Conservation (phyloP, 176 grass and related monocot genomes). For the Juncus effusus region DNA sequence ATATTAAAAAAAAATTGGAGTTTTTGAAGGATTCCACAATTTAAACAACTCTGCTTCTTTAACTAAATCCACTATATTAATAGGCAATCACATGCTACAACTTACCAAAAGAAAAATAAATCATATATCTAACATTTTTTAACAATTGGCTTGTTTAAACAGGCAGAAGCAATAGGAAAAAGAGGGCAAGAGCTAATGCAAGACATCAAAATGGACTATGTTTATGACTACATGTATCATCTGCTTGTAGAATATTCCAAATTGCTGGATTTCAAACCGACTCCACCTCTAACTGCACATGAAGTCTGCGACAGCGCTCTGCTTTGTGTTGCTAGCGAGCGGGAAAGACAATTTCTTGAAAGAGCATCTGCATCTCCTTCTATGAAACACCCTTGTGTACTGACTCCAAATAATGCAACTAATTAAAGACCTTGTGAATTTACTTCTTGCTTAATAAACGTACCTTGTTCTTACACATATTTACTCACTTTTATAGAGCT, state of each 20-base stretch:
- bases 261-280: slow-evolving; percentile 50
- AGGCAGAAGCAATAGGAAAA: slow-evolving; percentile 50
- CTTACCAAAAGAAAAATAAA: not conserved
- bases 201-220: slow-evolving; percentile 43
- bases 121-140: not conserved
- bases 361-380: slow-evolving; percentile 30
- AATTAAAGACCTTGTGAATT: no score
- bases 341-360: slow-evolving; percentile 46
- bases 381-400: slow-evolving; percentile 11
- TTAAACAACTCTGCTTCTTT: no score
- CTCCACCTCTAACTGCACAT: slow-evolving; percentile 37
- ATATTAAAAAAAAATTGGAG: no score
- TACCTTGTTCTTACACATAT: no score
- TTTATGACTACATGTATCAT: slow-evolving; percentile 88
- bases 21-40: no score
- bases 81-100: no score
- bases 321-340: slow-evolving; percentile 46
- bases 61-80: no score
- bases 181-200: slow-evolving; percentile 52
- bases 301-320: slow-evolving; percentile 44
- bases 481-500: no score
- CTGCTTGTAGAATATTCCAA: slow-evolving; percentile 56
- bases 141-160: not conserved
- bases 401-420: not conserved
- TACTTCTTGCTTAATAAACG: no score